These are phyloP conservation scores for Aspergillus wentii DNA, from an alignment of 495 filamentous ascomycete genomes.

Conservation along the genomic window DNA sequence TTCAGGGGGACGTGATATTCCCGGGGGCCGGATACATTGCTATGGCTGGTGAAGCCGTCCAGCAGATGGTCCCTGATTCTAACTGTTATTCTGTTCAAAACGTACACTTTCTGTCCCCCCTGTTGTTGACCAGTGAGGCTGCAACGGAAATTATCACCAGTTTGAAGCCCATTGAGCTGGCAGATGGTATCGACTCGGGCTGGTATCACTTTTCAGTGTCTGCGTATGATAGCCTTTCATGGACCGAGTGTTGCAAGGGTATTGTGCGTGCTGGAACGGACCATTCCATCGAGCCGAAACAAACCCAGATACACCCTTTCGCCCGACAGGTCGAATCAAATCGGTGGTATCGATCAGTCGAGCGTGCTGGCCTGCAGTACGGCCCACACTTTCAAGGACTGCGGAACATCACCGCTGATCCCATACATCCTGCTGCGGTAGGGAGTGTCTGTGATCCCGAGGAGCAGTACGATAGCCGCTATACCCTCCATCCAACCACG, in stretches of 20 bases:
- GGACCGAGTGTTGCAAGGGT: slow-evolving; percentile 38
- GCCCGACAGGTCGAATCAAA: background rate
- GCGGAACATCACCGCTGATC: slow-evolving; percentile 14
- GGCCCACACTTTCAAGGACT: slow-evolving; percentile 19
- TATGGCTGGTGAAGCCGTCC: slow-evolving; percentile 44
- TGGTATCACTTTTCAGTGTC: slow-evolving; percentile 41
- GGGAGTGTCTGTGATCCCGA: background rate
- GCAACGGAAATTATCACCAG: slow-evolving; percentile 22
- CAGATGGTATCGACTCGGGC: slow-evolving; percentile 22
- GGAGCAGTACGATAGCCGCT: background rate
- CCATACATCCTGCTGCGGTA: background rate
- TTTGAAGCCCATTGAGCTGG: slow-evolving; percentile 21
- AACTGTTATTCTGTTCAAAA: slow-evolving; percentile 13
- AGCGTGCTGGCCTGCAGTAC: slow-evolving; percentile 27
- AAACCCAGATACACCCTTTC: slow-evolving; percentile 1
- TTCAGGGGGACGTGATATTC: slow-evolving; percentile 35
- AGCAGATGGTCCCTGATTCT: slow-evolving; percentile 27
- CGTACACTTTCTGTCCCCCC: slow-evolving; percentile 15
- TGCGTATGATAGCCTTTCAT: slow-evolving; percentile 24
- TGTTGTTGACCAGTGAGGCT: slow-evolving; percentile 19
- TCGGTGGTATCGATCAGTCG: slow-evolving; percentile 19
- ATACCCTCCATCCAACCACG: slow-evolving; percentile 8
- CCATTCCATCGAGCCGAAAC: background rate
- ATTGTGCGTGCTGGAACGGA: slow-evolving; percentile 11
- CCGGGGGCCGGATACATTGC: slow-evolving; percentile 44